Evolutionary conservation across 345 rosid species (phyloP).

Genomic region (Rhodamnia rubescens): DNA sequence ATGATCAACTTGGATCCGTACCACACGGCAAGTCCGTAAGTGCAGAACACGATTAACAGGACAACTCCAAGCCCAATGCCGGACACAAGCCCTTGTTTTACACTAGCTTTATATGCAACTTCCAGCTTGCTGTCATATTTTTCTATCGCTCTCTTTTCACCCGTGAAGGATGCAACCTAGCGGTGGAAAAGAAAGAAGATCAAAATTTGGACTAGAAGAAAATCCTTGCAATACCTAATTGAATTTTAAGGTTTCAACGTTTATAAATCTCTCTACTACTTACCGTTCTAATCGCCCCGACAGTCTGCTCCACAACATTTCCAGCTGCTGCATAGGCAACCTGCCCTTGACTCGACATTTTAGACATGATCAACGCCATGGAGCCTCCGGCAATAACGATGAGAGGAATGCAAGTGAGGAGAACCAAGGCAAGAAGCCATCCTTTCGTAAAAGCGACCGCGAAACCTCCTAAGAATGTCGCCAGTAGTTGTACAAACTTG

Average conservation of each 20-base stretch:
- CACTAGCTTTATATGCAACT: constrained; percentile 44
- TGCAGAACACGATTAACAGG: constrained; percentile 25
- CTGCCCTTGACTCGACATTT: constrained; percentile 71
- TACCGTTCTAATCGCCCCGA: constrained; percentile 81
- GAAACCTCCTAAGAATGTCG: constrained; percentile 66
- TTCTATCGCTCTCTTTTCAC: constrained; percentile 61
- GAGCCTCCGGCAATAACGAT: constrained; percentile 38
- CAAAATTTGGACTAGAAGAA: background rate
- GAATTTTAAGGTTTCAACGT: background rate
- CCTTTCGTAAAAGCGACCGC: constrained; percentile 50
- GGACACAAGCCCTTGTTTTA: constrained; percentile 55
- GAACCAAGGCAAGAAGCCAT: constrained; percentile 35
- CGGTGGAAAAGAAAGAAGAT: background rate
- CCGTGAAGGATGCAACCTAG: constrained; percentile 83
- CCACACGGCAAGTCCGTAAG: constrained; percentile 62
- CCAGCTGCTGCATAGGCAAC: constrained; percentile 84
- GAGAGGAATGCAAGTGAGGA: constrained; percentile 52
- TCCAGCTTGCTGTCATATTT: constrained; percentile 45
- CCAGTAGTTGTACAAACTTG: constrained; percentile 48
- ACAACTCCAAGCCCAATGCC: constrained; percentile 61
- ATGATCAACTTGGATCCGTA: constrained; percentile 59
- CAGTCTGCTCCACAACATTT: constrained; percentile 68
- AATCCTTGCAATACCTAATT: background rate
- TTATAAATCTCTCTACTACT: background rate
- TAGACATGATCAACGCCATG: constrained; percentile 43